Percentiles rank a stretch among this genome's conserved stretches.
Evolutionary conservation across 768 basidiomycete species (phyloP).

Genomic region (Cystobasidium ongulense): DNA sequence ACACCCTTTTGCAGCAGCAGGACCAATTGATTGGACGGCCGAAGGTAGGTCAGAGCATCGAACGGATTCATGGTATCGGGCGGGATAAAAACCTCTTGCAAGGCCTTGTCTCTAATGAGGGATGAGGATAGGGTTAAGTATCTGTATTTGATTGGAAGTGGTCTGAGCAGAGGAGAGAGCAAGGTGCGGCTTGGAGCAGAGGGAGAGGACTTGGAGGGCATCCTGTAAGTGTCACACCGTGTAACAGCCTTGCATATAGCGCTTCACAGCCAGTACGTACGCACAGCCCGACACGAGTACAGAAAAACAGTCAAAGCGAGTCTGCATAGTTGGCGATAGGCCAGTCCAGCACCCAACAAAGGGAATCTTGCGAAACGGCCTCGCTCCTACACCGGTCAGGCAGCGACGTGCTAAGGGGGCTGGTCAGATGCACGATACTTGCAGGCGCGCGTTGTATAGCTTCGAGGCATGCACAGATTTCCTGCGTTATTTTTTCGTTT

Average conservation of each 20-base stretch:
- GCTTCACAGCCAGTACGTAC: background rate
- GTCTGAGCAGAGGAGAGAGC: background rate
- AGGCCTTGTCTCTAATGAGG: background rate
- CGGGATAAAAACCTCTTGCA: background rate
- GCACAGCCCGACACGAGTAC: background rate
- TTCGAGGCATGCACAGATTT: no score
- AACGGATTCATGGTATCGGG: background rate
- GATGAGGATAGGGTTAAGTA: background rate
- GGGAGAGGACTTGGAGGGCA: background rate
- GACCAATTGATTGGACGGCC: constrained; percentile 15
- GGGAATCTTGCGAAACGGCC: background rate
- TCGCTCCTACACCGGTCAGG: no score
- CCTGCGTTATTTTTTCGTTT: no score
- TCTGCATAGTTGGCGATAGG: background rate
- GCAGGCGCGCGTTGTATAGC: no score
- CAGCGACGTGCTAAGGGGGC: no score
- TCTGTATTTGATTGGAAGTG: background rate
- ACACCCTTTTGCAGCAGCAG: constrained; percentile 24
- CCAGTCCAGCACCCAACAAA: background rate
- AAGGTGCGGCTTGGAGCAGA: background rate
- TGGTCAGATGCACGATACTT: no score
- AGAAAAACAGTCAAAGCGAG: background rate
- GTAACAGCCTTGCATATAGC: background rate
- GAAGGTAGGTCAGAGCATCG: constrained; percentile 11
- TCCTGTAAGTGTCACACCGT: background rate